phyloP scores from a whole-genome alignment of 2,329 filamentous ascomycete genomes.

The Rhynchosporium secalis region DNA sequence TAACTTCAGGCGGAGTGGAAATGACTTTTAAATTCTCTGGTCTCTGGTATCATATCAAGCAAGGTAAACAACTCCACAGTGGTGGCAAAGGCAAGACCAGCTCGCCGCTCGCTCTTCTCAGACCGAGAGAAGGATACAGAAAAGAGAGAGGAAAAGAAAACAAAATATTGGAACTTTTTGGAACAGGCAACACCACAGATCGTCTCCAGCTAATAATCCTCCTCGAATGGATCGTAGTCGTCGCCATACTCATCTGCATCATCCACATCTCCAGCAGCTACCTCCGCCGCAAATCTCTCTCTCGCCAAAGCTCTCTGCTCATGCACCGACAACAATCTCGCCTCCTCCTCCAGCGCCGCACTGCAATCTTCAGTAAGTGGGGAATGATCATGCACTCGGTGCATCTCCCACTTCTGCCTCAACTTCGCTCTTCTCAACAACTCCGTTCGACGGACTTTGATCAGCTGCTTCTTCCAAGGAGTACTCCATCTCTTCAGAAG shows the following conservation, averaged over 20 bases:
- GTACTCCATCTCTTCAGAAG: neutral
- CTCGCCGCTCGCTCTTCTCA: neutral
- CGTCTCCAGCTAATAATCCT: neutral
- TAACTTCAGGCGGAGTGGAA: neutral
- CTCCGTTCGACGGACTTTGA: neutral
- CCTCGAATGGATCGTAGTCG: slow-evolving; percentile 3
- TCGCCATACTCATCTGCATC: slow-evolving; percentile 1
- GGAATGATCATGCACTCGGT: neutral
- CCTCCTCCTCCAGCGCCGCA: neutral
- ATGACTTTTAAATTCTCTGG: neutral
- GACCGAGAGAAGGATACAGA: no score
- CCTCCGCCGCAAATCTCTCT: slow-evolving; percentile 1
- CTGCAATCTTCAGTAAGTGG: neutral
- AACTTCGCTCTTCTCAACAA: neutral
- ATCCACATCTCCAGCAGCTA: neutral
- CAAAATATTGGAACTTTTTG: neutral
- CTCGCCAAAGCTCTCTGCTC: neutral
- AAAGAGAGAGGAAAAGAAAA: neutral
- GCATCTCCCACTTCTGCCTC: neutral
- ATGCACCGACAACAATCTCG: neutral
- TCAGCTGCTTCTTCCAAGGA: neutral
- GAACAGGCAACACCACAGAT: neutral
- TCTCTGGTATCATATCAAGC: neutral
- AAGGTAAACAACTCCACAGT: neutral
- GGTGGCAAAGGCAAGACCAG: neutral